phyloP scores from a whole-genome alignment of 2,329 filamentous ascomycete genomes.

The Fusarium succisae region DNA sequence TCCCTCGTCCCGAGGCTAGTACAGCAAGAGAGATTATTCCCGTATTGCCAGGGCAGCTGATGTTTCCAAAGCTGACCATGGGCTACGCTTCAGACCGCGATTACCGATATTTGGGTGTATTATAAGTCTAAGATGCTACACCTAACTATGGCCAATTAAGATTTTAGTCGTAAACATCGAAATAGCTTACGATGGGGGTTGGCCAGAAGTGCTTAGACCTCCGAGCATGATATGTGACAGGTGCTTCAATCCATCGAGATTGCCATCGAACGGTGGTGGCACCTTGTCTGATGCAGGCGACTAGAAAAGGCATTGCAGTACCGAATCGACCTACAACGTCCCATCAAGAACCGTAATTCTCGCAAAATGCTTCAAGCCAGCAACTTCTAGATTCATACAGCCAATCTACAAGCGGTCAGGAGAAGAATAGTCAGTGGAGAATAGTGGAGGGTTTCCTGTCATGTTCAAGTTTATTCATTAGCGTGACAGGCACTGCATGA shows the following conservation, averaged over 20 bases:
- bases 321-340: too few relatives aligned
- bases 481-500: not conserved
- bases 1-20: too few relatives aligned
- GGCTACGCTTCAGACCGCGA: not conserved
- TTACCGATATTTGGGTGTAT: not conserved
- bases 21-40: not conserved
- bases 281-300: not conserved
- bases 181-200: too few relatives aligned
- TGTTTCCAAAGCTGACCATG: not conserved
- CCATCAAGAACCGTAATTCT: not conserved
- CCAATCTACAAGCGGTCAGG: fast-evolving
- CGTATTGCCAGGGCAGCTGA: too few relatives aligned
- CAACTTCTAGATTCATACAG: too few relatives aligned
- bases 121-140: not conserved
- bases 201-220: not conserved
- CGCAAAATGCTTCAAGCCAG: too few relatives aligned
- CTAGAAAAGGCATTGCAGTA: too few relatives aligned
- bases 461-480: too few relatives aligned
- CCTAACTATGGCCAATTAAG: too few relatives aligned
- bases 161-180: not conserved
- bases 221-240: not conserved
- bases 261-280: not conserved
- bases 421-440: not conserved
- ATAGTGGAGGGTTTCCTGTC: not conserved
- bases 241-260: not conserved